Evolutionary conservation across 2,329 filamentous ascomycete species (phyloP).

Genomic region (Colletotrichum cuscutae): DNA sequence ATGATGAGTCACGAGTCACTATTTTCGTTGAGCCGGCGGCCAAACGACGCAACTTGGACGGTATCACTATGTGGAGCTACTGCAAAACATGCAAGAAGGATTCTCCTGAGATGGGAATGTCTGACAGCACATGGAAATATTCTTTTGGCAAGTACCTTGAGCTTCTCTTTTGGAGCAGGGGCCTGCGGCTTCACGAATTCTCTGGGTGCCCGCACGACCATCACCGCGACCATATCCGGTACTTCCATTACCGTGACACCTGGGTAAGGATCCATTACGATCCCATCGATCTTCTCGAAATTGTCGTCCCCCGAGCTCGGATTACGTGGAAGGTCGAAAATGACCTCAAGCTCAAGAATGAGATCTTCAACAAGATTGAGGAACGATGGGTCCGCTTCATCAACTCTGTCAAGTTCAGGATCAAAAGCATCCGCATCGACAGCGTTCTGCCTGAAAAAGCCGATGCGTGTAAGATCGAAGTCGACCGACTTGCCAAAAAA

Average conservation of each 20-base stretch:
- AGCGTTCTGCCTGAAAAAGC: constrained; percentile 89
- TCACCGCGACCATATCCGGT: constrained; percentile 90
- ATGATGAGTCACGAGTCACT: constrained; percentile 93
- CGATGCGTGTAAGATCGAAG: constrained; percentile 82
- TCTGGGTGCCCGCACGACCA: constrained; percentile 88
- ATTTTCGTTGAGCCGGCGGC: constrained; percentile 78
- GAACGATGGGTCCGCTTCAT: constrained; percentile 89
- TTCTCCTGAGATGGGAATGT: constrained; percentile 91
- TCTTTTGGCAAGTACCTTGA: constrained; percentile 99
- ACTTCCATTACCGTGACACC: constrained; percentile 89
- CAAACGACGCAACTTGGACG: constrained; percentile 62
- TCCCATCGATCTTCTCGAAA: constrained; percentile 90
- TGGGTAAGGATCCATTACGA: constrained; percentile 93
- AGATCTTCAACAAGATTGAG: constrained; percentile 84
- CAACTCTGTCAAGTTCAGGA: constrained; percentile 81
- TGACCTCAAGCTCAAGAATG: constrained; percentile 91
- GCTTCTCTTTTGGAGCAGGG: constrained; percentile 93
- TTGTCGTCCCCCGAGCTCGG: constrained; percentile 87
- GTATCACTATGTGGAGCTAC: constrained; percentile 97
- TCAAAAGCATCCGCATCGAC: constrained; percentile 91
- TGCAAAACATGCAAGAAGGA: constrained; percentile 94
- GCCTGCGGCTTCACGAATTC: constrained; percentile 77
- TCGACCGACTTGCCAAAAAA: constrained; percentile 80
- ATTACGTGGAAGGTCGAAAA: constrained; percentile 99
- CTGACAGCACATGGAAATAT: constrained; percentile 95